Base-by-base conservation (phyloP, 495 filamentous ascomycete genomes). In the Lentithecium fluviatile region DNA sequence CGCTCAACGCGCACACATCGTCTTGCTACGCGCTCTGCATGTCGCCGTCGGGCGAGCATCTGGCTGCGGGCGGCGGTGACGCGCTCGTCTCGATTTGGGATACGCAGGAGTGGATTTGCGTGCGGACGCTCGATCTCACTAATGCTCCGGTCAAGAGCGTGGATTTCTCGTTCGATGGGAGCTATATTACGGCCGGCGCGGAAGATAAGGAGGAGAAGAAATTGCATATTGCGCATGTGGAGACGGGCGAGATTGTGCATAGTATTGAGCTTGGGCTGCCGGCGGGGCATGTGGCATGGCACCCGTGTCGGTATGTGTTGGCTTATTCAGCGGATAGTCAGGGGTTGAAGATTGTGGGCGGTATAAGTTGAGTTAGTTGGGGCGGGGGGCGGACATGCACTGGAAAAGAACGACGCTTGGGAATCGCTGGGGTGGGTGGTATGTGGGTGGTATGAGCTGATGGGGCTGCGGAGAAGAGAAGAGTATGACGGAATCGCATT, bases 31-130 rank as follows among this genome's bases (percentile, higher is more conserved):
- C 85, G 10, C 77, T 88, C 38, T 80, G 86, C 52, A 78, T 91
- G 45, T 87, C 88, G 10, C 90, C 91, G 1, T 86, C 82, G 19
- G 89, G 85, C 34, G 81, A 84, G 47, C 90, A 90, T 67, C 80
- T 98, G 19, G 94, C 95, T 17, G 84, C 92, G 2, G 95, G 93
- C 40, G 93, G 90, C 8, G 87, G 86, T 52, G 95, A 98, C 73
- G 88, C 91, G 0, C 81, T 96, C 15, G 88, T 97, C 48, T 80
- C 88, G 6, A 81, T 97, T 15, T 98, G 92, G 88, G 91, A 97
- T 71, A 96, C 95, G 0, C 83, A 81, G 32, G 88, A 95, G 68
- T 97, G 91, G 91, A 86, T 94, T 52, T 96, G 90, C 69, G 80
- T 86, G 47, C 84, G 89, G 53, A 95, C 90, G 3, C 76, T 96